Conservation (phyloP, 768 basidiomycete genomes). For the Suillus subalutaceus region DNA sequence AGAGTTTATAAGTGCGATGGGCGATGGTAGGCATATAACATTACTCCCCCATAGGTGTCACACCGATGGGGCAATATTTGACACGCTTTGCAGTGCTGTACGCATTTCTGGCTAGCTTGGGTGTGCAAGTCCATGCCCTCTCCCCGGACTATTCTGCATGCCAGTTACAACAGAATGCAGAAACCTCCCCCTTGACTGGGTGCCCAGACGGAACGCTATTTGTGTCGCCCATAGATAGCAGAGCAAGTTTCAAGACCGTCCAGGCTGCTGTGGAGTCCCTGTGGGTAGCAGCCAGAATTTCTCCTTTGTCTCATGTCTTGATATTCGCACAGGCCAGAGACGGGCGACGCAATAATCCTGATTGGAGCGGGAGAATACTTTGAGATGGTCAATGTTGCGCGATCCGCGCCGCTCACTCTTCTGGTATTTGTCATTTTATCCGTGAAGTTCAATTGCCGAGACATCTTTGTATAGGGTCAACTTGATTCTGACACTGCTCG, state of each 20-base stretch:
- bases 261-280: constrained; percentile 36
- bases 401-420: constrained; percentile 32
- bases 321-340: constrained; percentile 37
- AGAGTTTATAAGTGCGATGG: not conserved
- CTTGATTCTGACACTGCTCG: constrained; percentile 37
- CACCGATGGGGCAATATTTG: not conserved
- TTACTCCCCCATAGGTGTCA: not conserved
- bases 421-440: constrained; percentile 21
- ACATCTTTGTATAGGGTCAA: constrained; percentile 42
- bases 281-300: constrained; percentile 34
- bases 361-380: constrained; percentile 36
- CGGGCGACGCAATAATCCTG: constrained; percentile 30
- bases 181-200: constrained; percentile 45
- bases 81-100: not conserved
- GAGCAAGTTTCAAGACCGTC: constrained; percentile 25
- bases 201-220: constrained; percentile 47
- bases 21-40: not conserved
- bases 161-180: constrained; percentile 48
- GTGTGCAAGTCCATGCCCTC: constrained; percentile 28
- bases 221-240: constrained; percentile 34
- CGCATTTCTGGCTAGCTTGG: not conserved
- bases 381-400: constrained; percentile 35
- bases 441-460: not conserved
- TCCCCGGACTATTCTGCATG: constrained; percentile 50
- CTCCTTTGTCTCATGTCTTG: not conserved